These are phyloP conservation scores for Suillus placidus DNA, from an alignment of 768 basidiomycete species.

Conservation along the genomic window DNA sequence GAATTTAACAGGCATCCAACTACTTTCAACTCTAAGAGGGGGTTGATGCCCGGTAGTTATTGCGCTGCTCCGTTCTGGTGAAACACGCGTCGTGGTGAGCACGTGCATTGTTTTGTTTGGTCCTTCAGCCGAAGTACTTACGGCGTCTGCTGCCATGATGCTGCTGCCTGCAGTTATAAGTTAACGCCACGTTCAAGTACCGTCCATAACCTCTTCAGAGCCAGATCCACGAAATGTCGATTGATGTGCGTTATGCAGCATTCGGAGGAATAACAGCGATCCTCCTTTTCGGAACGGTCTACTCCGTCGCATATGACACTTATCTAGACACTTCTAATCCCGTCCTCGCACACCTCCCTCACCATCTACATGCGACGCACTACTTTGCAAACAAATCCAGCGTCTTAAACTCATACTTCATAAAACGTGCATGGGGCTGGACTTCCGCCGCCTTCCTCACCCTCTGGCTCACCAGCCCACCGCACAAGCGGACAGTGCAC, in stretches of 20 bases:
- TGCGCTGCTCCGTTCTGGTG: too few relatives aligned
- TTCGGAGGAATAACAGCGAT: conserved; percentile 48
- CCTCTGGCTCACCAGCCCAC: conserved; percentile 60
- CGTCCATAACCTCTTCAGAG: neutral
- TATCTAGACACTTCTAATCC: conserved; percentile 88
- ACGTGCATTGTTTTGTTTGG: neutral
- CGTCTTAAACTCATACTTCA: conserved; percentile 80
- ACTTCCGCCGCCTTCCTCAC: conserved; percentile 69
- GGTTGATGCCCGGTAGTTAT: too few relatives aligned
- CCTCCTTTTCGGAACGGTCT: conserved; percentile 62
- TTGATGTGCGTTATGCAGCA: conserved; percentile 31
- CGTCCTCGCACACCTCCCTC: conserved; percentile 65
- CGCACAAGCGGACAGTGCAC: conserved; percentile 39
- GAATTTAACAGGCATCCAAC: too few relatives aligned
- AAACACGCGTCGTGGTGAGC: neutral
- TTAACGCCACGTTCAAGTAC: neutral
- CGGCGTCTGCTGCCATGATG: neutral
- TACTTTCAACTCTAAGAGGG: too few relatives aligned
- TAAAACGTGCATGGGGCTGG: conserved; percentile 93
- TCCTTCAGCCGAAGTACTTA: neutral
- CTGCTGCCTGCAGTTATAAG: neutral
- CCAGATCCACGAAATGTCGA: neutral
- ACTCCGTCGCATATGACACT: conserved; percentile 63
- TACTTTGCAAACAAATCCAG: conserved; percentile 86
- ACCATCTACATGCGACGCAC: conserved; percentile 61